phyloP scores from a whole-genome alignment of 108 stramenopile species.

The Seminavis robusta region DNA sequence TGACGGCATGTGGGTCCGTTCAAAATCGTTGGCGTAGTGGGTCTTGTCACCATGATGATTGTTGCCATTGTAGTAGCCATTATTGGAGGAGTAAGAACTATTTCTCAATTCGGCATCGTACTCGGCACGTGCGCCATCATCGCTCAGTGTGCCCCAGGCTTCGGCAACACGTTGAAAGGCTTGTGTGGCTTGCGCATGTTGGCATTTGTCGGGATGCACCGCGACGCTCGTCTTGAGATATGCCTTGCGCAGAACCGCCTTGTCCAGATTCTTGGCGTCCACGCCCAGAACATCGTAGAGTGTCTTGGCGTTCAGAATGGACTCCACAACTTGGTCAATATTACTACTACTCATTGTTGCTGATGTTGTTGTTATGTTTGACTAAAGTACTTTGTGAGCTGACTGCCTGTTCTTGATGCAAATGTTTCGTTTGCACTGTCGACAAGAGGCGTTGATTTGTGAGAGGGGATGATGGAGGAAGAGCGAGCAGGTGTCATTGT shows the following conservation, averaged over 20 bases:
- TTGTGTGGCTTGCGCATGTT: constrained; percentile 1
- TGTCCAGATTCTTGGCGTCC: background rate
- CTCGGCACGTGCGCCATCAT: constrained; percentile 1
- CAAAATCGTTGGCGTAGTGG: background rate
- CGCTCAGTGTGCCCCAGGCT: constrained; percentile 13
- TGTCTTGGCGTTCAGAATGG: background rate
- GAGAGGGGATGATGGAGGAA: no score
- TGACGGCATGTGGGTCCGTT: background rate
- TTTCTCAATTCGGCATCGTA: constrained; percentile 1
- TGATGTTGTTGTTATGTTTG: no score
- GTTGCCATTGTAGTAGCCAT: background rate
- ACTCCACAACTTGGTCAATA: no score
- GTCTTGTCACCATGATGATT: no score
- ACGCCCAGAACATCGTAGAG: constrained; percentile 13
- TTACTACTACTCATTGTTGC: no score
- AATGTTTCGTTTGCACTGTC: no score
- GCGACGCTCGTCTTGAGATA: constrained; percentile 1
- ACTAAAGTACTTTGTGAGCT: no score
- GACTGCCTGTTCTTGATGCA: no score
- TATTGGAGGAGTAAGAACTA: background rate
- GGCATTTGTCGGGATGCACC: constrained; percentile 10
- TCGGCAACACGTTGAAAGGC: constrained; percentile 15
- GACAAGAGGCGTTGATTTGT: no score
- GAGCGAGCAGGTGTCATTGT: no score
- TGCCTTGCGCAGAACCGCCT: background rate